Conservation (phyloP, 2,329 filamentous ascomycete species). For the Fusarium pseudocircinatum region DNA sequence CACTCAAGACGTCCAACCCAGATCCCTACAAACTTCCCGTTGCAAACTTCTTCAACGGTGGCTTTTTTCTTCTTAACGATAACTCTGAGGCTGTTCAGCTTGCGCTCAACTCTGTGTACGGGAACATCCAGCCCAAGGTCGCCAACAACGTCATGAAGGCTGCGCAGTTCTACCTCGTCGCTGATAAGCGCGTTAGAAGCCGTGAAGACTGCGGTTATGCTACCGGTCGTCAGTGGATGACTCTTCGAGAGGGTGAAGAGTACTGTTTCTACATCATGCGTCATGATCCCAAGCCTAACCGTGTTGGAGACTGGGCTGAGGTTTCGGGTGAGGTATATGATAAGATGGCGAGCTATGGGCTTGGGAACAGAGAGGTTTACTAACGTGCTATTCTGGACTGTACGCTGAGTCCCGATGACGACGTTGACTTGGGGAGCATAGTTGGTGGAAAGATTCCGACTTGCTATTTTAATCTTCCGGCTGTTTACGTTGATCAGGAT, state of each 20-base stretch:
- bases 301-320: neutral
- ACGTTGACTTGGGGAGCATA: neutral
- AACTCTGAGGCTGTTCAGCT: neutral
- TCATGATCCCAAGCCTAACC: neutral
- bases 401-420: neutral
- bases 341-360: slow-evolving; percentile 22
- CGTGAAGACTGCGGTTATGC: slow-evolving; percentile 19
- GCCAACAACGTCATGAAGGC: slow-evolving; percentile 36
- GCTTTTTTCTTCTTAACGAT: slow-evolving; percentile 23
- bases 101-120: neutral
- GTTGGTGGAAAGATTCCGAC: slow-evolving; percentile 2
- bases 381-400: slow-evolving; percentile 25
- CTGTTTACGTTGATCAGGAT: slow-evolving; percentile 20
- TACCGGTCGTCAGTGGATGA: slow-evolving; percentile 28
- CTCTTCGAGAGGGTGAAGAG: slow-evolving; percentile 6
- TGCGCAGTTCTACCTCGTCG: slow-evolving; percentile 13
- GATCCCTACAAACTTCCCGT: slow-evolving; percentile 15
- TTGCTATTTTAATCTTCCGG: slow-evolving; percentile 22
- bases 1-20: neutral
- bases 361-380: slow-evolving; percentile 16
- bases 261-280: slow-evolving; percentile 35
- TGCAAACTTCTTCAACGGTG: slow-evolving; percentile 24
- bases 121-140: slow-evolving; percentile 27
- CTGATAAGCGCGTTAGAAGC: slow-evolving; percentile 6
- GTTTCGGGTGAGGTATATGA: slow-evolving; percentile 9